Percentiles rank a stretch among this genome's conserved stretches.
phyloP scores from a whole-genome alignment of 2,329 filamentous ascomycete species.

The Stemphylium vesicarium region DNA sequence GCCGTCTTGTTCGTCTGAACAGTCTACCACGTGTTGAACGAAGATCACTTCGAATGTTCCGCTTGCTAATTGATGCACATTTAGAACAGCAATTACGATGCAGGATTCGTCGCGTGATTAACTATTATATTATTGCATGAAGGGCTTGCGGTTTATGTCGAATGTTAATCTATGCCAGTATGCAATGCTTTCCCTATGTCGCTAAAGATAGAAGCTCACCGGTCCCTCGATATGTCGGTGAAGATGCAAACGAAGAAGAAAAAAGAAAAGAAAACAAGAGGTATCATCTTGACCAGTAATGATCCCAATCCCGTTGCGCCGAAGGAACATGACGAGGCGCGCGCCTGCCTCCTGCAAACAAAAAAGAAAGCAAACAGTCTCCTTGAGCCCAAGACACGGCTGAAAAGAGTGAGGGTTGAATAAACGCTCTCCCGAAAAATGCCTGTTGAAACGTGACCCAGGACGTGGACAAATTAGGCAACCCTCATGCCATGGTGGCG shows the following conservation, averaged over 20 bases:
- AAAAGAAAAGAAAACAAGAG: background rate
- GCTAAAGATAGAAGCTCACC: background rate
- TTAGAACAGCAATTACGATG: no score
- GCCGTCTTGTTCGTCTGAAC: no score
- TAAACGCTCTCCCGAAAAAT: constrained; percentile 6
- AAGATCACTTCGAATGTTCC: no score
- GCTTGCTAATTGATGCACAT: background rate
- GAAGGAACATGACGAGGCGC: no score
- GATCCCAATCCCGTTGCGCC: no score
- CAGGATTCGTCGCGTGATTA: background rate
- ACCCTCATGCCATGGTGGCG: constrained; percentile 1
- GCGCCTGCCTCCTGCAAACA: background rate
- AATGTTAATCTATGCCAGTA: background rate
- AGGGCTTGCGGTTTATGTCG: background rate
- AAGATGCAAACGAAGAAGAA: background rate
- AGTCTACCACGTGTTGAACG: no score
- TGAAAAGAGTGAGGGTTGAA: background rate
- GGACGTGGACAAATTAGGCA: background rate
- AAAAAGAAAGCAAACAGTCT: constrained; percentile 31
- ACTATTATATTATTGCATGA: constrained; percentile 10
- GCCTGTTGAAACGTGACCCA: background rate
- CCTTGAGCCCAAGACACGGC: constrained; percentile 15
- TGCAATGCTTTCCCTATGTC: constrained; percentile 6
- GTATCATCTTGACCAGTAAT: no score
- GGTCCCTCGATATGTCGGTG: background rate